Percentiles rank a stretch among this genome's conserved stretches.
Evolutionary conservation across 2,329 filamentous ascomycete genomes (phyloP).

Genomic region (Fusarium pseudograminearum): DNA sequence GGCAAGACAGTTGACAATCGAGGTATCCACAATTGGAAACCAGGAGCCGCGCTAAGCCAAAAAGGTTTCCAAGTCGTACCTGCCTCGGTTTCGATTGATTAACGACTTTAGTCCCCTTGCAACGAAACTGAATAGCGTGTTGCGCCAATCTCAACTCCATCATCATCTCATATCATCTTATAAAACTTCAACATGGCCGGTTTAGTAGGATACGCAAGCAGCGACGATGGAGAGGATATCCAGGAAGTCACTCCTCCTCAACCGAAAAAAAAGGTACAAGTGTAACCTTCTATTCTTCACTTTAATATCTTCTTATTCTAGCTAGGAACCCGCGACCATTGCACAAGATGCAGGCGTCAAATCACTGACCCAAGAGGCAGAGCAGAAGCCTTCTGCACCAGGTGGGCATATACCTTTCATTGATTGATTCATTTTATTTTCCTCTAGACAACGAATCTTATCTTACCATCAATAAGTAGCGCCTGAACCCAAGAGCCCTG

Average conservation of each 20-base stretch:
- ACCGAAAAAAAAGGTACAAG: conserved; percentile 26
- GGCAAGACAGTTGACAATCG: not conserved
- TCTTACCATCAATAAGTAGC: conserved; percentile 15
- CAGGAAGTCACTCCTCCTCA: conserved; percentile 20
- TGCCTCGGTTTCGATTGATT: conserved; percentile 27
- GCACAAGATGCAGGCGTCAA: conserved; percentile 3
- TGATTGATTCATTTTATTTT: not conserved
- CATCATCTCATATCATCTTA: conserved; percentile 1
- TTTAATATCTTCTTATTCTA: conserved; percentile 13
- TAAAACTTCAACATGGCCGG: conserved; percentile 54
- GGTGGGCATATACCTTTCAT: conserved; percentile 8
- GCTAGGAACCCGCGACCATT: conserved; percentile 15
- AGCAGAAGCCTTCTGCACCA: conserved; percentile 1
- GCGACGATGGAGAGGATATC: conserved; percentile 61
- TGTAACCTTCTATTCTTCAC: not conserved
- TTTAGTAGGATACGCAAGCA: conserved; percentile 65
- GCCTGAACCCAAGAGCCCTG: conserved; percentile 14
- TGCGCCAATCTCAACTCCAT: conserved; percentile 9
- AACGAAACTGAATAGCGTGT: not conserved
- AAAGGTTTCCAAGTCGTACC: conserved; percentile 20
- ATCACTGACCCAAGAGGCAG: conserved; percentile 6
- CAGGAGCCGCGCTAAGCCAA: conserved; percentile 38
- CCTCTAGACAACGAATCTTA: not conserved
- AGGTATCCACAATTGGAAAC: conserved; percentile 6
- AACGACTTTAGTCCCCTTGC: not conserved